Base-by-base conservation (phyloP, 1,139 yeast genomes). In the Kodamaea alishanica region DNA sequence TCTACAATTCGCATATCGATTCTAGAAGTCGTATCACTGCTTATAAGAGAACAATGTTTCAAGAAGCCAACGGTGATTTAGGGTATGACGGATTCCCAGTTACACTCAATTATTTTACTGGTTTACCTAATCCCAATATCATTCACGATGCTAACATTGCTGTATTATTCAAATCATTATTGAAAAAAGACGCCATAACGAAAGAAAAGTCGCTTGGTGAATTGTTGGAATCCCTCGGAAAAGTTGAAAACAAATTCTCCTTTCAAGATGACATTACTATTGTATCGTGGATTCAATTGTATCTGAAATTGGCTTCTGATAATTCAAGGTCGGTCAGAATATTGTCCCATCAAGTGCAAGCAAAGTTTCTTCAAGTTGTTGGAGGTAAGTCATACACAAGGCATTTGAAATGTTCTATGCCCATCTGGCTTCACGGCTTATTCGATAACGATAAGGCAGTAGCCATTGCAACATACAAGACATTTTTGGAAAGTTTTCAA, bases 121-220 rank as follows among this genome's bases (percentile, higher is more conserved):
- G 89, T 2, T 61, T 83, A 9, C 95, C 95, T 0, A 94, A 87
- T 50, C 76, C 81, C 2, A 68, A 72, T 28, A 52, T 61, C n/a
- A 58, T 90, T n/a, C 47, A 62, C 2, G 73, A 80, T 39, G 70
- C 90, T n/a, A 73, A 75, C 23, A 55, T 85, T 39, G 75, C 75
- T 29, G 70, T 90, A 12, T 67, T 81, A 8, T 84, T 89, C 67
- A 89, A 86, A 56, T 78, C 84, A 10, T 61, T 90, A 33, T 56
- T 82, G 55, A 90, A 89, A 58, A 79, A 85, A 54, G 96, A 89
- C 52, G 74, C 84, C 9, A 81, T 79, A 20, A 92, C 98, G 0
- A 85, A 82, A 54, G 96, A 88, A 51, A 85, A 83, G 54, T 89
- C 95, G 0, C 63, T 88, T 27, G 60, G 51, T 8, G 95, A 86